Percentiles rank a stretch among this genome's conserved stretches.
phyloP scores from a whole-genome alignment of 2,329 filamentous ascomycete genomes.

The Gremmenia infestans region DNA sequence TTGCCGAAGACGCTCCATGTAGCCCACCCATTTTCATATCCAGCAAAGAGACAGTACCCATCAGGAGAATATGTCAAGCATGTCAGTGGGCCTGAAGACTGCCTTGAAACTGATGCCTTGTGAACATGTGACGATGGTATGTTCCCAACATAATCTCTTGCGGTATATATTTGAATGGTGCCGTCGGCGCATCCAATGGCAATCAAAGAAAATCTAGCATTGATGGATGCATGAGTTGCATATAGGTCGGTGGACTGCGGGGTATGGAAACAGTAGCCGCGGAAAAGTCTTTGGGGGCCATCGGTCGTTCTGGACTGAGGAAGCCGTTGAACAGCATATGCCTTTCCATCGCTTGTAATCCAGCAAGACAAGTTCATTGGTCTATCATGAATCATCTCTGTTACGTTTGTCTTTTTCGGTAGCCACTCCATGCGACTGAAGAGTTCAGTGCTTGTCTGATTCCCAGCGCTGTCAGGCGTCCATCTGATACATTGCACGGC shows the following conservation, averaged over 20 bases:
- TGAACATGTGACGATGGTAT: conserved; percentile 83
- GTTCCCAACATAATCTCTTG: conserved; percentile 88
- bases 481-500: conserved; percentile 97
- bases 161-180: conserved; percentile 81
- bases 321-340: conserved; percentile 81
- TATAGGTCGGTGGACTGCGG: conserved; percentile 55
- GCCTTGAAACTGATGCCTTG: conserved; percentile 59
- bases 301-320: conserved; percentile 40
- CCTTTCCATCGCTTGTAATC: conserved; percentile 82
- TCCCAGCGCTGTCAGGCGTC: conserved; percentile 76
- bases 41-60: conserved; percentile 92
- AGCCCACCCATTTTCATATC: conserved; percentile 88
- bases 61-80: conserved; percentile 86
- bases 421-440: conserved; percentile 84
- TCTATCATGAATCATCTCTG: conserved; percentile 86
- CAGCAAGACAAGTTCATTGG: conserved; percentile 95
- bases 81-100: conserved; percentile 65
- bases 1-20: conserved; percentile 98
- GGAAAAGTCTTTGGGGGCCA: conserved; percentile 63
- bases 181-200: conserved; percentile 80
- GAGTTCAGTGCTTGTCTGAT: conserved; percentile 86
- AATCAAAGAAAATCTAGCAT: conserved; percentile 90
- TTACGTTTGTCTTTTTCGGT: conserved; percentile 68
- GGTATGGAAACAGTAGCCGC: conserved; percentile 84
- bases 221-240: conserved; percentile 76